Evolutionary conservation across 257 asterid species (phyloP), one percentile per base, ranked within the genome.

Genomic region (Leonotis leonurus): DNA sequence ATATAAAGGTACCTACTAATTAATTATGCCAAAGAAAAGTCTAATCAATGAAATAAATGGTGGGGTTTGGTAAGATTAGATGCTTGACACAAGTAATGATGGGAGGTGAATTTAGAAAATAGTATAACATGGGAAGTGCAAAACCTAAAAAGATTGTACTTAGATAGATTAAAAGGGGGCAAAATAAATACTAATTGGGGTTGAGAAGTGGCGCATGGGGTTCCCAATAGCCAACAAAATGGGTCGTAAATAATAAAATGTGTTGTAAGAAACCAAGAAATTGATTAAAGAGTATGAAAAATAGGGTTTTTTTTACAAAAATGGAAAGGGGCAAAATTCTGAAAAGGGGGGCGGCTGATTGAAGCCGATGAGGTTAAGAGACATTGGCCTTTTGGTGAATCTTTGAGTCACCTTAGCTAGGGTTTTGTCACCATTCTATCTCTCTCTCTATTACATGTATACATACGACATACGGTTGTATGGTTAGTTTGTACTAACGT

Each of bases 331-430:
- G 60, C 86, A 78, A 41, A 68, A 55, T 24, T 27, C 44, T 9
- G 21, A 70, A 75, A 78, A 59, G 72, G 72, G 84, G 84, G 80
- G 82, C 84, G 89, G 89, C 85, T 56, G 60, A 66, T 72, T 27
- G 80, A 41, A 61, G 65, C 54, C 80, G 77, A 59, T 17, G 60
- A 61, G 77, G 74, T 69, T 61, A 68, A 45, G 64, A 64, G 64
- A 3, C 73, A 67, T 13, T 73, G 82, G 75, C 85, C 77, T 35
- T 71, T 83, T 35, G 77, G 79, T 65, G 81, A 59, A 21, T 39
- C 73, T 7, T 80, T 65, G 86, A 80, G 90, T 57, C 90, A 74
- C 80, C 71, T 74, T 60, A 64, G 52, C 72, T 60, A 64, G 52
- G 62, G 1, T 71, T 35, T 69, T 76, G n/a, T 59, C 56, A n/a